phyloP scores from a whole-genome alignment of 2,329 filamentous ascomycete genomes.

The Pseudogymnoascus sp. region DNA sequence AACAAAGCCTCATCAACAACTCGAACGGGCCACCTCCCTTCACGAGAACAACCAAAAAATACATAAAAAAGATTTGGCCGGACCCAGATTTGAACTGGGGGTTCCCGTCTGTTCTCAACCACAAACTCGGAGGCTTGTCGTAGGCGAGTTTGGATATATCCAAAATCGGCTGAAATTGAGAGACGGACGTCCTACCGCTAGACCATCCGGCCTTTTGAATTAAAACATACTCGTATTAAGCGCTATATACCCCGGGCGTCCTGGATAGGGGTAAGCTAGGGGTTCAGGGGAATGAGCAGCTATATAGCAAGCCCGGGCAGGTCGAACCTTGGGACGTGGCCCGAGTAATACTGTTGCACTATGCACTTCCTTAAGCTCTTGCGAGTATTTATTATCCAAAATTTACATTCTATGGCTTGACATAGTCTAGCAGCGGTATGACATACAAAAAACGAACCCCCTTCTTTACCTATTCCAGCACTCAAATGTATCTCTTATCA shows the following conservation, averaged over 20 bases:
- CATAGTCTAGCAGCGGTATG: not conserved
- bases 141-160: not conserved
- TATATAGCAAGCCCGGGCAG: not conserved
- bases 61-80: not conserved
- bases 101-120: not conserved
- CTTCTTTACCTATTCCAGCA: slow-evolving; percentile 12
- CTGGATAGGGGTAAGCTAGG: not conserved
- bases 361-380: not conserved
- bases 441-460: slow-evolving; percentile 17
- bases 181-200: not conserved
- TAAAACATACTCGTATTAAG: not conserved
- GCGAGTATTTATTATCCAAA: not conserved
- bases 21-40: not conserved
- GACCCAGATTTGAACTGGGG: not conserved
- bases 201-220: not conserved
- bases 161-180: not conserved
- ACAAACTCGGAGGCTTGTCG: not conserved
- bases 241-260: not conserved
- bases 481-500: slow-evolving; percentile 69
- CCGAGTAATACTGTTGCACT: not conserved
- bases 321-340: not conserved
- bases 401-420: not conserved
- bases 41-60: not conserved
- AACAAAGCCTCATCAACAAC: not conserved
- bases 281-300: not conserved